Evolutionary conservation across 2,329 filamentous ascomycete genomes (phyloP), one percentile per base, ranked within the genome.

Genomic region (Dichotomopilus funicola): DNA sequence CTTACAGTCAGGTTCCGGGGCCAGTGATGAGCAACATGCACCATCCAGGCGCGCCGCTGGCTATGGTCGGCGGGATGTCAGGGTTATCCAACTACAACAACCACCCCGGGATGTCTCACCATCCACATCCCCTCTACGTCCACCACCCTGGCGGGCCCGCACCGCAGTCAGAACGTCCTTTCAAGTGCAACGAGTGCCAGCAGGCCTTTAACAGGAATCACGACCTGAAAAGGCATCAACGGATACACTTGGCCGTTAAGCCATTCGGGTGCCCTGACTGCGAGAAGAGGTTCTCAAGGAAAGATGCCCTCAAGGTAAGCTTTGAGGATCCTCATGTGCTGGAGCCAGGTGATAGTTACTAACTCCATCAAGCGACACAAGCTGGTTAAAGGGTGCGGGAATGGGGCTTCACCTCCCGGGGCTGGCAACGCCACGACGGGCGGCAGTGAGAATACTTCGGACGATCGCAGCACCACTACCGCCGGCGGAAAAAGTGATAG

Each of bases 161-260:
- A 75, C 8, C 80, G 80, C 79, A 12, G 19, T 63, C 70, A 6
- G 73, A 74, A 34, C 83, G 92, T 5, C 94, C 94, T 0, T 97
- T 95, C 77, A 91, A 91, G 71, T 99, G 94, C 69, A 91, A 97
- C 64, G 81, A 88, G 67, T 99, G 94, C 67, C 83, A 88, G 0
- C 90, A 95, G 69, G 91, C 89, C 40, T 99, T 99, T 75, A 97
- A 95, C 70, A 80, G 94, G 4, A 97, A 97, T 62, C 94, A 97
- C 67, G 94, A 97, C 67, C 72, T 97, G 64, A 99, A 99, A 73
- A 82, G 94, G 51, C 94, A 99, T 71, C 96, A 96, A 77, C 78
- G 91, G 49, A 97, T 97, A 57, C 94, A 99, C 71, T 73, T 97
- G 56, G 89, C 91, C 0, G 89, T 97, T 42, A 99, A 99, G 77